Evolutionary conservation across 805 yeast species (phyloP).

Genomic region (Candida coleopterorum): DNA sequence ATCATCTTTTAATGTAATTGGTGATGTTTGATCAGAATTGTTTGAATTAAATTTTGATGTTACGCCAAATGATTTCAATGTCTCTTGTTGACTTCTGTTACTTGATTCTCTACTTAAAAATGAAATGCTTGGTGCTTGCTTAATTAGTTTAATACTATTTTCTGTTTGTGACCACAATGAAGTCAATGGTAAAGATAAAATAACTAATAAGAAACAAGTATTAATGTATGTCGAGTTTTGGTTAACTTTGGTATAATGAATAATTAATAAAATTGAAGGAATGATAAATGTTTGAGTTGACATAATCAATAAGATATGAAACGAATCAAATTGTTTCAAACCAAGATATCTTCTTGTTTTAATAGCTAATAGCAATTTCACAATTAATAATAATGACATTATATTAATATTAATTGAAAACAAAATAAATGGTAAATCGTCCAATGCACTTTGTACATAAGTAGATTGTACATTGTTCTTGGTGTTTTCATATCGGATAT

Average conservation of each 20-base stretch:
- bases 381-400: conserved; percentile 54
- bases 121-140: conserved; percentile 8
- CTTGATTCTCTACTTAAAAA: conserved; percentile 7
- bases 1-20: conserved; percentile 5
- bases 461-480: conserved; percentile 18
- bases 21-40: not conserved
- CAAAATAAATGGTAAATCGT: conserved; percentile 55
- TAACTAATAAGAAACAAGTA: conserved; percentile 57
- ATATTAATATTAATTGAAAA: conserved; percentile 66
- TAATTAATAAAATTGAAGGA: conserved; percentile 66
- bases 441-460: conserved; percentile 20
- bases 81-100: conserved; percentile 1
- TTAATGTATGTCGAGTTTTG: conserved; percentile 40
- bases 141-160: conserved; percentile 31
- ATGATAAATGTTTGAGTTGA: conserved; percentile 73
- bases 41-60: conserved; percentile 2
- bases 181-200: conserved; percentile 73
- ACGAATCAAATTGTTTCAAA: conserved; percentile 72
- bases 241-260: conserved; percentile 22
- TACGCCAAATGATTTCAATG: conserved; percentile 2
- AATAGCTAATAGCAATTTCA: conserved; percentile 67
- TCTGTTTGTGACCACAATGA: conserved; percentile 84
- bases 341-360: conserved; percentile 74
- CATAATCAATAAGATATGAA: conserved; percentile 79
- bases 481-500: conserved; percentile 26